Evolutionary conservation across 2,329 filamentous ascomycete genomes (phyloP).

Genomic region (Arachnomyces sp.): DNA sequence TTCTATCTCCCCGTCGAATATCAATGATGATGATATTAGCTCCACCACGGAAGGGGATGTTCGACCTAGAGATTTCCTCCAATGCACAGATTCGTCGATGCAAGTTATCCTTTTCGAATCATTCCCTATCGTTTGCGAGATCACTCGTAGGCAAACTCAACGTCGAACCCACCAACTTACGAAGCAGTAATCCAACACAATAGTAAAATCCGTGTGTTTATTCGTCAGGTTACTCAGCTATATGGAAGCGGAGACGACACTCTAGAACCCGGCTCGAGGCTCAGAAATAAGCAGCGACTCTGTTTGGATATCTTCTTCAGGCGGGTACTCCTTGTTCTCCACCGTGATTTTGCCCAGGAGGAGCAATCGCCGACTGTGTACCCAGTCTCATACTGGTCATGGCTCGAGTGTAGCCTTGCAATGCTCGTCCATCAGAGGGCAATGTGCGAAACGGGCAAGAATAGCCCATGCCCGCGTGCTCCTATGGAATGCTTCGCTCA

Average conservation of each 20-base stretch:
- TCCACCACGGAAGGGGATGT: background rate
- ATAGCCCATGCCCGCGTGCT: too few species aligned
- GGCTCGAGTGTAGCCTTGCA: constrained; percentile 23
- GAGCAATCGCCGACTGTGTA: constrained; percentile 16
- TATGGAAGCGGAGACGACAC: too few species aligned
- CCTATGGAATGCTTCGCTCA: too few species aligned
- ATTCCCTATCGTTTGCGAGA: constrained; percentile 9
- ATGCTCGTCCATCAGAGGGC: constrained; percentile 22
- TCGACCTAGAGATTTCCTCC: too few species aligned
- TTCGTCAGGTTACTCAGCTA: too few species aligned
- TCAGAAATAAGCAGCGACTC: too few species aligned
- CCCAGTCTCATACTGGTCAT: constrained; percentile 25
- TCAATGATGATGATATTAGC: constrained; percentile 34
- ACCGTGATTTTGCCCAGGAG: constrained; percentile 19
- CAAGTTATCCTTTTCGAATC: constrained; percentile 3
- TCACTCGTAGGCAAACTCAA: constrained; percentile 13
- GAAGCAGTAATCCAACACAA: constrained; percentile 11
- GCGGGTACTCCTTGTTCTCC: constrained; percentile 20
- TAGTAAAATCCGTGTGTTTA: too few species aligned
- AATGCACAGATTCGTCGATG: constrained; percentile 1
- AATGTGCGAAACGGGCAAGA: constrained; percentile 18
- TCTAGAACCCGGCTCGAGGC: too few species aligned
- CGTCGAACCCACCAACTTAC: constrained; percentile 8
- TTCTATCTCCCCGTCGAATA: constrained; percentile 31
- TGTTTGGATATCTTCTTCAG: constrained; percentile 24